Evolutionary conservation across 371 early-diverging fungal species (phyloP).

Genomic region (Mortierella sp.): DNA sequence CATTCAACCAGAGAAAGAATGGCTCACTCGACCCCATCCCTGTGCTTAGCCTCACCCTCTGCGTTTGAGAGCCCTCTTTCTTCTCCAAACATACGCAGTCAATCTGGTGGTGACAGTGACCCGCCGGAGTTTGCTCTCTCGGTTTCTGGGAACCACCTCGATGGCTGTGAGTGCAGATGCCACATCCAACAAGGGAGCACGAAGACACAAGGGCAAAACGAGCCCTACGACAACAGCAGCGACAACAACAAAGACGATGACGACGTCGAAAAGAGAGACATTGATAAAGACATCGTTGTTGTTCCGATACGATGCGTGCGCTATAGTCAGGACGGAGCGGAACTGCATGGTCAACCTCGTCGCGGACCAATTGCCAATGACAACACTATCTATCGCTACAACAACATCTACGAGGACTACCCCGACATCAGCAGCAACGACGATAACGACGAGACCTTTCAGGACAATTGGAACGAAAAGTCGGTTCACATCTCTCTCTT

Average conservation of each 20-base stretch:
- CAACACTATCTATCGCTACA: neutral
- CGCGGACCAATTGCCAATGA: neutral
- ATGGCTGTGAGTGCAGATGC: neutral
- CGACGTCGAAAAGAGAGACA: neutral
- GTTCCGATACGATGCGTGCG: neutral
- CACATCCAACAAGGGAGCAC: neutral
- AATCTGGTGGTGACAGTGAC: neutral
- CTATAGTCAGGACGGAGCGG: neutral
- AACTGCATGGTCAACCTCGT: neutral
- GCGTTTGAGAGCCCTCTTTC: neutral
- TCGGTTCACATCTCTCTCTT: neutral
- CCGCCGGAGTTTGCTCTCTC: neutral
- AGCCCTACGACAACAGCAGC: neutral
- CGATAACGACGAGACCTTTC: neutral
- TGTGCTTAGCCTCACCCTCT: neutral
- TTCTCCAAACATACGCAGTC: neutral
- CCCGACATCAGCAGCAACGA: neutral
- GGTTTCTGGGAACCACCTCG: no score
- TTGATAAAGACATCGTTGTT: no score
- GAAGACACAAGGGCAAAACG: neutral
- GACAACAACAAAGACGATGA: neutral
- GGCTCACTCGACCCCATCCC: neutral
- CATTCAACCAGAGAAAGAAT: no score
- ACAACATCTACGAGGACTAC: neutral
- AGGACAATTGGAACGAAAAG: neutral